Percentiles rank a stretch among this genome's conserved stretches.
Conservation (phyloP, 176 grass and related monocot species). For the Chloris gayana region DNA sequence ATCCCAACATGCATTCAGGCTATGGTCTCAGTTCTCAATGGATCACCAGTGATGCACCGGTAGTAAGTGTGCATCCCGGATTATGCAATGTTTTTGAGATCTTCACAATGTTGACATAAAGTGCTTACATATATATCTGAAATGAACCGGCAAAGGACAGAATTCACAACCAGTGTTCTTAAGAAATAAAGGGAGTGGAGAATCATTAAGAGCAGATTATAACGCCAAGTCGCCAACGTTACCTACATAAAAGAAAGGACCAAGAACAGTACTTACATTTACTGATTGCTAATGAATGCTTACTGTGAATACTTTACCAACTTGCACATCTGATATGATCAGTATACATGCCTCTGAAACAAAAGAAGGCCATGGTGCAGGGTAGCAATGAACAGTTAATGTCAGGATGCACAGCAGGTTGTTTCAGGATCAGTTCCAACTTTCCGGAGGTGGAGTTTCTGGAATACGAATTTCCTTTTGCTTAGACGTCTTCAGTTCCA, state of each 20-base stretch:
- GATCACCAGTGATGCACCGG: too few relatives aligned
- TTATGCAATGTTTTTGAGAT: too few relatives aligned
- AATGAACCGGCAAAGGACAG: too few relatives aligned
- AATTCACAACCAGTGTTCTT: too few relatives aligned
- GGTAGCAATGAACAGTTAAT: conserved; percentile 32
- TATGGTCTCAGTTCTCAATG: not conserved
- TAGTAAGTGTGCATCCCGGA: too few relatives aligned
- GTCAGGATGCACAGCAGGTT: not conserved
- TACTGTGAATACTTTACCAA: conserved; percentile 26
- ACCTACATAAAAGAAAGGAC: not conserved
- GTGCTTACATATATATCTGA: too few relatives aligned
- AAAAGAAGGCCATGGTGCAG: not conserved
- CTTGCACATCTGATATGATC: conserved; percentile 16
- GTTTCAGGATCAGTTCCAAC: conserved; percentile 5
- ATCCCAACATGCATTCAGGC: not conserved
- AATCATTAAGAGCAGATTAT: not conserved
- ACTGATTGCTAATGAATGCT: conserved; percentile 39
- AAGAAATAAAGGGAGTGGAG: too few relatives aligned
- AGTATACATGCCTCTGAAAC: not conserved
- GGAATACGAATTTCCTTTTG: not conserved
- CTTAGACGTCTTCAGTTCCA: conserved; percentile 13
- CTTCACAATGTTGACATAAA: too few relatives aligned
- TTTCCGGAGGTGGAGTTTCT: not conserved
- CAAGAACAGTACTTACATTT: conserved; percentile 12
- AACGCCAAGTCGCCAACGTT: too few relatives aligned